Evolutionary conservation across 2,329 filamentous ascomycete genomes (phyloP).

Genomic region (Ophiostoma himal-ulmi): DNA sequence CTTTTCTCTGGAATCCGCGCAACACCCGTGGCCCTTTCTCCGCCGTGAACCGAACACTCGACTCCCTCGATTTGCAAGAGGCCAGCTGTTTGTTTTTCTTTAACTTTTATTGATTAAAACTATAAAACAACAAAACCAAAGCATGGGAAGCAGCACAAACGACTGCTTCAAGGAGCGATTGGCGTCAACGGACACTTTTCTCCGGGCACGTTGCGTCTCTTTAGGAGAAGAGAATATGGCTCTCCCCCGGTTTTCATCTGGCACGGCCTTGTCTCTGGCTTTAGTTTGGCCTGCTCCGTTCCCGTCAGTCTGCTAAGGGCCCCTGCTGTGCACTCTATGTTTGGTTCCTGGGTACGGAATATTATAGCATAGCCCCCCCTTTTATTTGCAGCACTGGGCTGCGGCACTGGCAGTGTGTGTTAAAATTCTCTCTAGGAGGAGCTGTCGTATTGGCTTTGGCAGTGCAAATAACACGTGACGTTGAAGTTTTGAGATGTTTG

Average conservation of each 20-base stretch:
- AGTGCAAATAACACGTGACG: neutral
- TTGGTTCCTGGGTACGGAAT: neutral
- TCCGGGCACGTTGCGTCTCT: slow-evolving; percentile 20
- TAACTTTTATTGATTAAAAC: neutral
- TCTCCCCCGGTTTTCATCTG: slow-evolving; percentile 20
- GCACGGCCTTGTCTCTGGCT: slow-evolving; percentile 13
- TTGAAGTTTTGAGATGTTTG: neutral
- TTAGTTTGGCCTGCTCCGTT: neutral
- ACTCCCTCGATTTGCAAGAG: slow-evolving; percentile 4
- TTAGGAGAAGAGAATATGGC: slow-evolving; percentile 15
- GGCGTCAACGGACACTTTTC: slow-evolving; percentile 19
- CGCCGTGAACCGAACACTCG: slow-evolving; percentile 10
- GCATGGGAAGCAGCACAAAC: neutral
- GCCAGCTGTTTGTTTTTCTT: neutral
- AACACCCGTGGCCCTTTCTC: slow-evolving; percentile 15
- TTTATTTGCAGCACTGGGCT: slow-evolving; percentile 10
- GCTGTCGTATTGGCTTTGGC: neutral
- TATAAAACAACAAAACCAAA: slow-evolving; percentile 13
- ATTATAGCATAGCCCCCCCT: slow-evolving; percentile 8
- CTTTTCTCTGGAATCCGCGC: slow-evolving; percentile 14
- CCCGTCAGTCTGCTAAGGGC: slow-evolving; percentile 6
- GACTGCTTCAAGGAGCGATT: slow-evolving; percentile 7
- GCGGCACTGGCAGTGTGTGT: neutral
- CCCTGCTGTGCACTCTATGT: neutral
- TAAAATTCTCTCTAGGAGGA: neutral